Base-by-base conservation (phyloP, 176 grass and related monocot species). In the Bolboschoenus planiculmis region DNA sequence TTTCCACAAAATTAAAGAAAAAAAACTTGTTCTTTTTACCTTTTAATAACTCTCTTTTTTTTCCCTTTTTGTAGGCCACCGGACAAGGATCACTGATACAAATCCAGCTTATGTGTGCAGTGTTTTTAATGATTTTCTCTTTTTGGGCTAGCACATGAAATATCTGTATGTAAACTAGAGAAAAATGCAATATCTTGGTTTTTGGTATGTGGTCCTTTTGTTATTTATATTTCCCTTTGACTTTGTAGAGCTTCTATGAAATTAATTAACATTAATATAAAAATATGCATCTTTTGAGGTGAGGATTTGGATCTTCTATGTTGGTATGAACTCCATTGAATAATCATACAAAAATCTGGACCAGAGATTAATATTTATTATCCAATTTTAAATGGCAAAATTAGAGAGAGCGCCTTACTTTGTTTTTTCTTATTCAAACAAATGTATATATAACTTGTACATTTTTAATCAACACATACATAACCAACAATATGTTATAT, bases 81-180 rank as follows among this genome's bases (percentile, higher is more conserved):
- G 80, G 80, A 33, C 1, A 82, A 82, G 80, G 58, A 82, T 29
- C 56, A 47, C 7, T 47, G n/a, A 2, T 66, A 10, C 59, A 82
- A 82, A 82, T 66, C 58, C 80, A 47, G 20, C 37, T 51, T 47
- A 63, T 66, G 24, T 30, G 56, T 23, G 34, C 60, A 46, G 37
- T 65, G 13, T 2, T 65, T 65, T 33, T 82, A 43, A 61, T 82
- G 39, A 66, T 82, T 64, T 34, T 82, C 37, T 82, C 58, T 20
- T 82, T 82, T 82, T n/a, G n/a, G n/a, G n/a, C n/a, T n/a, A n/a
- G n/a, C n/a, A n/a, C n/a, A n/a, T n/a, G n/a, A 82, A 51, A 53
- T 13, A 77, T 53, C 46, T 77, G 72, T 77, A 53, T 77, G 72
- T 77, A 77, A 77, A 77, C 23, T 76, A 76, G 72, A 53, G n/a